Evolutionary conservation across 1,284 basidiomycete genomes (phyloP).

Genomic region (Naganishia sp.): DNA sequence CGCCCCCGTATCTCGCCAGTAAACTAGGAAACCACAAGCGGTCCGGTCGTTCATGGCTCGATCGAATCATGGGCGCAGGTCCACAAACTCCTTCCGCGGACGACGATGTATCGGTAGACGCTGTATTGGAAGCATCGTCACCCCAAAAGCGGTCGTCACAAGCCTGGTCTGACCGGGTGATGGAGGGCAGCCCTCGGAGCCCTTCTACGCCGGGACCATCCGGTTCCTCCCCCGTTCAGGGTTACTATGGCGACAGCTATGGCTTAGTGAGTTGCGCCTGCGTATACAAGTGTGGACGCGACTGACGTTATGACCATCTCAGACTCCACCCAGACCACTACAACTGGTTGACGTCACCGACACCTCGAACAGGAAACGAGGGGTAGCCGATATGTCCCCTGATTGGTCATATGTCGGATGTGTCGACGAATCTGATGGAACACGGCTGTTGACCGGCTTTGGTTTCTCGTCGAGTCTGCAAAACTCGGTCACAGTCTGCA

Average conservation of each 20-base stretch:
- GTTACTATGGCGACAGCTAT: slow-evolving; percentile 16
- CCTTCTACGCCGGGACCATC: neutral
- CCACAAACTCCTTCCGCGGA: neutral
- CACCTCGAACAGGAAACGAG: slow-evolving; percentile 6
- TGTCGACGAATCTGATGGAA: slow-evolving; percentile 45
- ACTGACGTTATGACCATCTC: neutral
- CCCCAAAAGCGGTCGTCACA: neutral
- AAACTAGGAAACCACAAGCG: slow-evolving; percentile 40
- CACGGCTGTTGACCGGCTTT: slow-evolving; percentile 47
- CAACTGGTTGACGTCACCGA: slow-evolving; percentile 4
- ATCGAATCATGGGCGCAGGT: slow-evolving; percentile 31
- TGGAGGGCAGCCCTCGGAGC: neutral
- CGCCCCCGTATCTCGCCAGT: slow-evolving; percentile 43
- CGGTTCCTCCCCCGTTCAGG: neutral
- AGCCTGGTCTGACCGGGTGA: neutral
- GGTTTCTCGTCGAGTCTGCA: slow-evolving; percentile 44
- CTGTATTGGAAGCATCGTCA: neutral
- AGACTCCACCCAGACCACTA: slow-evolving; percentile 18
- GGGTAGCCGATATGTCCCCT: slow-evolving; percentile 37
- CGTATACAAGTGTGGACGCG: neutral
- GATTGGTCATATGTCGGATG: slow-evolving; percentile 52
- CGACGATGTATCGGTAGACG: neutral
- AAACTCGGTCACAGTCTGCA: slow-evolving; percentile 30
- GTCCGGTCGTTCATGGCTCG: slow-evolving; percentile 37
- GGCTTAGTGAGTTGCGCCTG: slow-evolving; percentile 9